phyloP scores from a whole-genome alignment of 768 basidiomycete genomes.

The Rhizopogon rudus region DNA sequence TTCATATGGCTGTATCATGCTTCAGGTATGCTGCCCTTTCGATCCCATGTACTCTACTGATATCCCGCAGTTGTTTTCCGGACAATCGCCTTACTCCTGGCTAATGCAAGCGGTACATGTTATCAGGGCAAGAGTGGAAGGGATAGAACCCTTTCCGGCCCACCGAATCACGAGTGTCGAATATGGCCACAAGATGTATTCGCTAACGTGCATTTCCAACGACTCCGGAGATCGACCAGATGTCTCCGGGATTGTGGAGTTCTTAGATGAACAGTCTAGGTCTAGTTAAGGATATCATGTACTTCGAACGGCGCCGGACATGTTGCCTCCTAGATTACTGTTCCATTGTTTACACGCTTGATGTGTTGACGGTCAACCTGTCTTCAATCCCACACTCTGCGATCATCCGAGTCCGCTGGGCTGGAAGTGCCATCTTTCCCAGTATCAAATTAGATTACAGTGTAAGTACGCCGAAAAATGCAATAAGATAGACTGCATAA shows the following conservation, averaged over 20 bases:
- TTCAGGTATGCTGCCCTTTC: slow-evolving; percentile 23
- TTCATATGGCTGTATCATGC: slow-evolving; percentile 35
- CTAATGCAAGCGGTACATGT: slow-evolving; percentile 14
- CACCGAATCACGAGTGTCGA: background rate
- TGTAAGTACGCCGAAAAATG: too few relatives aligned
- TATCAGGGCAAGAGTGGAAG: background rate
- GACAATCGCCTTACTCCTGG: slow-evolving; percentile 18
- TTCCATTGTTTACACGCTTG: too few relatives aligned
- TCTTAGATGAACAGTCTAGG: background rate
- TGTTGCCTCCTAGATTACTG: too few relatives aligned
- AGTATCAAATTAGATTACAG: too few relatives aligned
- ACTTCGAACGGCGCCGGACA: too few relatives aligned
- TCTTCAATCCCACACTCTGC: too few relatives aligned
- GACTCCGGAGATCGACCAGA: background rate
- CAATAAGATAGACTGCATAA: too few relatives aligned
- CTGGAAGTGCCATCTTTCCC: too few relatives aligned
- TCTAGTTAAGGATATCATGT: too few relatives aligned
- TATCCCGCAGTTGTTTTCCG: slow-evolving; percentile 14
- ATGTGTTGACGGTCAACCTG: too few relatives aligned
- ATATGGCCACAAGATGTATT: background rate
- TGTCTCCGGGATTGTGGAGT: background rate
- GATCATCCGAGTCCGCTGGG: too few relatives aligned
- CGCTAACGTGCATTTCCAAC: background rate
- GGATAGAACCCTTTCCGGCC: background rate
- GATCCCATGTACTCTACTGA: background rate